Conservation (phyloP, 768 basidiomycete species). For the Cubamyces lactineus region DNA sequence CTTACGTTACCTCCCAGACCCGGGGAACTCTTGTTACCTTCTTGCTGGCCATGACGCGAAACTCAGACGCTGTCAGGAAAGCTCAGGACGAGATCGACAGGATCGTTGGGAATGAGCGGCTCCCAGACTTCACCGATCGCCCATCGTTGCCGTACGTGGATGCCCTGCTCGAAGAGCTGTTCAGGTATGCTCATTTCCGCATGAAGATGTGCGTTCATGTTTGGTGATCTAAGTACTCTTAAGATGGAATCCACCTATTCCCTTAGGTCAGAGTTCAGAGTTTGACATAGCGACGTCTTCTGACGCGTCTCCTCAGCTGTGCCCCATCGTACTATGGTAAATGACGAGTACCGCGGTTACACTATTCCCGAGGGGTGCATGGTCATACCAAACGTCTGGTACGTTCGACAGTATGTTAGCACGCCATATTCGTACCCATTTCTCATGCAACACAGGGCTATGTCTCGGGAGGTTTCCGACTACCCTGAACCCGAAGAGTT, state of each 20-base stretch:
- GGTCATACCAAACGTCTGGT: slow-evolving; percentile 30
- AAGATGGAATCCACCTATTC: slow-evolving; percentile 16
- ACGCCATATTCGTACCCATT: too few relatives aligned
- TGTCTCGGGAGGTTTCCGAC: slow-evolving; percentile 24
- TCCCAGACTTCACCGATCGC: slow-evolving; percentile 43
- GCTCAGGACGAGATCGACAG: slow-evolving; percentile 48
- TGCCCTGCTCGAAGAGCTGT: slow-evolving; percentile 42
- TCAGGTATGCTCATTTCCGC: slow-evolving; percentile 2
- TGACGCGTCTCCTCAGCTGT: slow-evolving; percentile 15
- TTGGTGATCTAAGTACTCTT: not conserved
- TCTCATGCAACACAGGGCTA: too few relatives aligned
- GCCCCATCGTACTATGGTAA: slow-evolving; percentile 25
- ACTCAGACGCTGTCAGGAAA: slow-evolving; percentile 40
- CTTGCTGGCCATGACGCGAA: slow-evolving; percentile 41
- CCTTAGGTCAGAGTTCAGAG: slow-evolving; percentile 8
- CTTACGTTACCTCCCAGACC: slow-evolving; percentile 36
- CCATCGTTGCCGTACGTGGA: slow-evolving; percentile 44
- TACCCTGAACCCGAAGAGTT: slow-evolving; percentile 51
- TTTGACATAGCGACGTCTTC: not conserved
- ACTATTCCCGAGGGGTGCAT: slow-evolving; percentile 32
- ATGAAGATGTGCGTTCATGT: too few relatives aligned
- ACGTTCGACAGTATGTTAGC: too few relatives aligned
- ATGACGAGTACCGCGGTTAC: slow-evolving; percentile 34
- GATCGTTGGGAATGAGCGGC: slow-evolving; percentile 42
- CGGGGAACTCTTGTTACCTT: slow-evolving; percentile 41